phyloP scores from a whole-genome alignment of 139 green algal species.

The Picochlorum sp. region DNA sequence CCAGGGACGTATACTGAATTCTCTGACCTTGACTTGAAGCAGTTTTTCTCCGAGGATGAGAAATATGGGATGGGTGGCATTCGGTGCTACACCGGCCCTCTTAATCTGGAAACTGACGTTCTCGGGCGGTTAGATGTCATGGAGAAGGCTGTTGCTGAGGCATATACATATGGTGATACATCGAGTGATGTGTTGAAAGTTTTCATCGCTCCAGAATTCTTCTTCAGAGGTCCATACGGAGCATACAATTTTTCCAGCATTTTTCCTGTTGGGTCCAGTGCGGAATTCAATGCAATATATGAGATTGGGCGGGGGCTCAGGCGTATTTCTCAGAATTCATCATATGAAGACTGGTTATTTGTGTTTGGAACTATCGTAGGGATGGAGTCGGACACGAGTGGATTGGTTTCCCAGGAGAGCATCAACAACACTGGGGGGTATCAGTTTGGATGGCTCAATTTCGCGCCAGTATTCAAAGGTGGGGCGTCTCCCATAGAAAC shows the following conservation, averaged over 20 bases:
- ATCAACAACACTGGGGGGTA: neutral
- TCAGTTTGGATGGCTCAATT: neutral
- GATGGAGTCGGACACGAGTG: neutral
- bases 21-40: neutral
- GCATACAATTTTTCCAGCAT: neutral
- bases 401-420: neutral
- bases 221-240: neutral
- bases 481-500: neutral
- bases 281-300: neutral
- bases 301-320: neutral
- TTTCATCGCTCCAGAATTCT: slow-evolving; percentile 3
- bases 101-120: neutral
- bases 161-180: neutral
- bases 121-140: neutral
- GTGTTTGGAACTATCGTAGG: neutral
- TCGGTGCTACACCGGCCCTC: neutral
- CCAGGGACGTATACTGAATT: neutral
- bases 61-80: neutral
- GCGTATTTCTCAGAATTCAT: neutral
- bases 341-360: neutral
- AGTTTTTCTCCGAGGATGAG: neutral
- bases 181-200: neutral
- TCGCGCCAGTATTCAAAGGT: neutral
- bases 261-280: neutral
- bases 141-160: neutral